Evolutionary conservation across 352 stramenopile species (phyloP).

Genomic region (Phytopythium montanum): DNA sequence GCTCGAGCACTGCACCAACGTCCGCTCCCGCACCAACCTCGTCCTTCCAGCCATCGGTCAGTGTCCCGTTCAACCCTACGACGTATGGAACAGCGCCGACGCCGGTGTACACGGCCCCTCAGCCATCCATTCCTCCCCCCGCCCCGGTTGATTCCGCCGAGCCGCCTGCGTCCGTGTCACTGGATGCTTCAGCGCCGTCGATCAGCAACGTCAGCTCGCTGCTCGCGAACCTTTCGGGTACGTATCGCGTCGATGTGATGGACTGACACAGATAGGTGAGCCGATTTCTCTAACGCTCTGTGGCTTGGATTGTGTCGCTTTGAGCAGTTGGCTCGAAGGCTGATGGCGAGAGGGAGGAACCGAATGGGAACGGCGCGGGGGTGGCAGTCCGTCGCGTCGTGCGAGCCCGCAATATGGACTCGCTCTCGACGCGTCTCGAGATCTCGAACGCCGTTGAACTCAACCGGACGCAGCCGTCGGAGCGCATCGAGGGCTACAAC

Average conservation of each 20-base stretch:
- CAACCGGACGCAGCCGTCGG: slow-evolving; percentile 48
- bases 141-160: slow-evolving; percentile 22
- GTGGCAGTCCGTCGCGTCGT: slow-evolving; percentile 54
- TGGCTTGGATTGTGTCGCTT: background rate
- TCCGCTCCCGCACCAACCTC: background rate
- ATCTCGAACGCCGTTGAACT: slow-evolving; percentile 70
- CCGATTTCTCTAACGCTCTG: background rate
- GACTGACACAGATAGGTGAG: background rate
- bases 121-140: slow-evolving; percentile 14
- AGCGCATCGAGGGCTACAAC: slow-evolving; percentile 69
- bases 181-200: slow-evolving; percentile 29
- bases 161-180: slow-evolving; percentile 41
- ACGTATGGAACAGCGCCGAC: slow-evolving; percentile 8
- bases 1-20: slow-evolving; percentile 5
- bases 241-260: background rate
- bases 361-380: slow-evolving; percentile 55
- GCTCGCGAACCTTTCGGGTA: slow-evolving; percentile 55
- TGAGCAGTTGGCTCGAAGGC: slow-evolving; percentile 27
- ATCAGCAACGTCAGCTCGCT: slow-evolving; percentile 57
- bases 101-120: slow-evolving; percentile 14
- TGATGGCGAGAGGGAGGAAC: slow-evolving; percentile 51
- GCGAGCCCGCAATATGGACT: slow-evolving; percentile 69
- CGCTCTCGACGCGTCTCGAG: slow-evolving; percentile 56
- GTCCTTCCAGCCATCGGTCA: slow-evolving; percentile 16
- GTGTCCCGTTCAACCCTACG: slow-evolving; percentile 22